phyloP scores from a whole-genome alignment of 1,139 yeast genomes.

The Candida neerlandica region DNA sequence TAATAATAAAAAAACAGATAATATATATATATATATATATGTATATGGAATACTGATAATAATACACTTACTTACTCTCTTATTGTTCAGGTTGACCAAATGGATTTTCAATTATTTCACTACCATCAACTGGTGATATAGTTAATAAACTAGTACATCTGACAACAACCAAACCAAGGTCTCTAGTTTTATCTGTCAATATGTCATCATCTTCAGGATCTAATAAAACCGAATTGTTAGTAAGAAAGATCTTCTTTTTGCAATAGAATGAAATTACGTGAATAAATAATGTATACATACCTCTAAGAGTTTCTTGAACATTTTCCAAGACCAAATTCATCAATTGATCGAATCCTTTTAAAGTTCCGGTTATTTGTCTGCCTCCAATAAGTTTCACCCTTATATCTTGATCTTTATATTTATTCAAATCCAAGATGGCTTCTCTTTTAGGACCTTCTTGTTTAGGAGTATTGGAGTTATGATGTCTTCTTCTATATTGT shows the following conservation, averaged over 20 bases:
- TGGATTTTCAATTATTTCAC: slow-evolving; percentile 77
- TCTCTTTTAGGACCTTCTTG: slow-evolving; percentile 84
- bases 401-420: slow-evolving; percentile 72
- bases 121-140: slow-evolving; percentile 83
- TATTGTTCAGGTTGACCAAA: slow-evolving; percentile 35
- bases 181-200: slow-evolving; percentile 57
- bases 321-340: slow-evolving; percentile 92
- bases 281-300: slow-evolving; percentile 35
- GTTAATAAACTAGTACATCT: slow-evolving; percentile 85
- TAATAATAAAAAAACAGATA: not conserved
- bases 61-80: not conserved
- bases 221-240: slow-evolving; percentile 26
- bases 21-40: not conserved
- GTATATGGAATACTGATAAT: not conserved
- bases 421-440: slow-evolving; percentile 81
- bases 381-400: slow-evolving; percentile 90
- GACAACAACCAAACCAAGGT: slow-evolving; percentile 76
- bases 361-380: slow-evolving; percentile 70
- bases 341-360: slow-evolving; percentile 89
- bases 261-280: not conserved
- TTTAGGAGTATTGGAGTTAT: slow-evolving; percentile 35
- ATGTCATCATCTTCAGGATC: slow-evolving; percentile 63
- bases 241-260: not conserved
- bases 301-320: slow-evolving; percentile 68
- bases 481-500: slow-evolving; percentile 16